A percentile compares a stretch with the other conserved stretches of the same genome.
These are phyloP conservation scores for Fusarium succisae DNA, from an alignment of 2,329 filamentous ascomycete species.

Conservation along the genomic window DNA sequence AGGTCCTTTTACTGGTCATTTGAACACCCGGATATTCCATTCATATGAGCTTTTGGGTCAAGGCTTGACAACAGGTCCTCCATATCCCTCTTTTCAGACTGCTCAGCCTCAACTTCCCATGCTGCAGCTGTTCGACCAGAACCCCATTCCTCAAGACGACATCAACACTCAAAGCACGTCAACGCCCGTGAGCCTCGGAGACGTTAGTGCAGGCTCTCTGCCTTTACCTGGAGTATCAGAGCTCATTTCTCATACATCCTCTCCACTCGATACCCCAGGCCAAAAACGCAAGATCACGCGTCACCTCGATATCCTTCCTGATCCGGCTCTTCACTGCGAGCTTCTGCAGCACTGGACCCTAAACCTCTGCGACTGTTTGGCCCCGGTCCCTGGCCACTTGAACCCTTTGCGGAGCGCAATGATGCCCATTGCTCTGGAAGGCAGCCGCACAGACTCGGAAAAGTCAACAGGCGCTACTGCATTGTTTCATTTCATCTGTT, in stretches of 20 bases:
- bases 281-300: neutral
- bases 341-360: slow-evolving; percentile 37
- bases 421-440: slow-evolving; percentile 40
- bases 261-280: neutral
- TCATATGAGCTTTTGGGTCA: slow-evolving; percentile 34
- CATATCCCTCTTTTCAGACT: neutral
- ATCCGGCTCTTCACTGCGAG: slow-evolving; percentile 34
- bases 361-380: slow-evolving; percentile 36
- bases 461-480: slow-evolving; percentile 33
- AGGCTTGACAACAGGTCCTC: slow-evolving; percentile 7
- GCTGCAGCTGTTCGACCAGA: neutral
- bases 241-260: neutral
- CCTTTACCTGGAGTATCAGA: neutral
- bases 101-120: neutral
- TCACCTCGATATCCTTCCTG: slow-evolving; percentile 32
- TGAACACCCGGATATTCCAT: slow-evolving; percentile 30
- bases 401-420: slow-evolving; percentile 37
- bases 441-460: slow-evolving; percentile 32
- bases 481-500: slow-evolving; percentile 39
- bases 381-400: slow-evolving; percentile 32
- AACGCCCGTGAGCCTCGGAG: neutral
- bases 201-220: neutral
- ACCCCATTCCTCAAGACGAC: neutral
- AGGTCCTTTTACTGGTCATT: slow-evolving; percentile 4
- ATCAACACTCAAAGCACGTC: neutral